phyloP scores from a whole-genome alignment of 352 stramenopile species.

The Pythium graminicola region DNA sequence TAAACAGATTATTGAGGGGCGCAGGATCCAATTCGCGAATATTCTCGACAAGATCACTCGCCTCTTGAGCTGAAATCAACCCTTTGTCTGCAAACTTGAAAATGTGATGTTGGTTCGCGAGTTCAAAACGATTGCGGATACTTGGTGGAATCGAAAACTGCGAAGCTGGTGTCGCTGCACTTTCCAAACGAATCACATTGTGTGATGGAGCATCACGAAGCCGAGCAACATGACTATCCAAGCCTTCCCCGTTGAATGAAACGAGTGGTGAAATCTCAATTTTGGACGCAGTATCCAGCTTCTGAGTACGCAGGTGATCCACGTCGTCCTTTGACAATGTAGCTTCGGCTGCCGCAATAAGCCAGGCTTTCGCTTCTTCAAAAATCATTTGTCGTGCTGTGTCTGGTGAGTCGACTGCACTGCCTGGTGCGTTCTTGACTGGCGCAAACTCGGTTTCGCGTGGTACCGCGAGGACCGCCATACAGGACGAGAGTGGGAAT shows the following conservation, averaged over 20 bases:
- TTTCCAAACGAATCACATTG: slow-evolving; percentile 37
- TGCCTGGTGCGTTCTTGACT: slow-evolving; percentile 88
- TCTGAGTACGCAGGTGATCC: slow-evolving; percentile 28
- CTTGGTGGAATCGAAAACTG: slow-evolving; percentile 29
- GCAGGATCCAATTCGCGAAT: slow-evolving; percentile 27
- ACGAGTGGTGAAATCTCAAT: slow-evolving; percentile 85
- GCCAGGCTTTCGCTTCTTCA: slow-evolving; percentile 59
- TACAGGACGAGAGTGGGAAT: slow-evolving; percentile 90
- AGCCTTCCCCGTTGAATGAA: slow-evolving; percentile 82
- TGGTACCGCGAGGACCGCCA: slow-evolving; percentile 92
- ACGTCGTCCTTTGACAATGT: slow-evolving; percentile 25
- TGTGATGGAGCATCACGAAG: slow-evolving; percentile 26
- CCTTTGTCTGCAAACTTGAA: slow-evolving; percentile 43
- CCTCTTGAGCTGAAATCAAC: slow-evolving; percentile 27
- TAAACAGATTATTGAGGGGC: slow-evolving; percentile 32
- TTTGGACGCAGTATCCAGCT: slow-evolving; percentile 26
- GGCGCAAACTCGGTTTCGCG: slow-evolving; percentile 91
- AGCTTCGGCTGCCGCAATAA: slow-evolving; percentile 35
- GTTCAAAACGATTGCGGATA: slow-evolving; percentile 29
- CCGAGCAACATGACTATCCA: slow-evolving; percentile 30
- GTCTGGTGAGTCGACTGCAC: slow-evolving; percentile 75
- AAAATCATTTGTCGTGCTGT: slow-evolving; percentile 71
- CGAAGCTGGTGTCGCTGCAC: slow-evolving; percentile 16
- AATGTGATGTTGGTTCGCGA: slow-evolving; percentile 37
- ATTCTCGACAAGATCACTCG: slow-evolving; percentile 31